phyloP scores from a whole-genome alignment of 768 basidiomycete genomes.

The Myochromella boudieri region DNA sequence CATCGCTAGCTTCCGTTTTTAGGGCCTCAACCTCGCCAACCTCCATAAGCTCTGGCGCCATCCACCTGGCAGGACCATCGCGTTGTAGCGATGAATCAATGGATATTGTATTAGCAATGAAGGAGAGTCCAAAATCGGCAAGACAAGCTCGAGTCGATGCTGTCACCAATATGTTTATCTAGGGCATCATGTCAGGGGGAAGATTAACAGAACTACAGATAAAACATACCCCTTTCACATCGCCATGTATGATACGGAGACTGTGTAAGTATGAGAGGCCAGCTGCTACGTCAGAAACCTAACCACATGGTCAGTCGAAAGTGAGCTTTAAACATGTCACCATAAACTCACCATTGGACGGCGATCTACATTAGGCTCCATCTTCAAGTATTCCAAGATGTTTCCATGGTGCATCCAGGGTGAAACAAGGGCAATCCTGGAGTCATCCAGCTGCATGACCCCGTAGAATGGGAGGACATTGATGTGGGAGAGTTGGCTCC shows the following conservation, averaged over 20 bases:
- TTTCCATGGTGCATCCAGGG: slow-evolving; percentile 7
- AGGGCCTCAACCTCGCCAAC: background rate
- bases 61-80: slow-evolving; percentile 1
- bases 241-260: slow-evolving; percentile 2
- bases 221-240: background rate
- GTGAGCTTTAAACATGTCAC: background rate
- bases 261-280: slow-evolving; percentile 5
- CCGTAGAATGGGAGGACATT: slow-evolving; percentile 11
- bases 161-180: slow-evolving; percentile 1
- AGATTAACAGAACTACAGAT: background rate
- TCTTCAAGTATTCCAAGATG: background rate
- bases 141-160: slow-evolving; percentile 3
- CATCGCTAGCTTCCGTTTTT: background rate
- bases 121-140: slow-evolving; percentile 8
- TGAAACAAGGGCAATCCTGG: slow-evolving; percentile 3
- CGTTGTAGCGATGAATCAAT: background rate
- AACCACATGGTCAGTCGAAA: background rate
- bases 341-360: background rate
- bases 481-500: slow-evolving; percentile 5
- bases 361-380: background rate
- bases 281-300: slow-evolving; percentile 1
- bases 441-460: background rate
- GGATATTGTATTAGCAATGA: background rate
- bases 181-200: background rate
- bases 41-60: slow-evolving; percentile 3